Evolutionary conservation across 2,329 filamentous ascomycete species (phyloP).

Genomic region (Aspergillus transmontanensis): DNA sequence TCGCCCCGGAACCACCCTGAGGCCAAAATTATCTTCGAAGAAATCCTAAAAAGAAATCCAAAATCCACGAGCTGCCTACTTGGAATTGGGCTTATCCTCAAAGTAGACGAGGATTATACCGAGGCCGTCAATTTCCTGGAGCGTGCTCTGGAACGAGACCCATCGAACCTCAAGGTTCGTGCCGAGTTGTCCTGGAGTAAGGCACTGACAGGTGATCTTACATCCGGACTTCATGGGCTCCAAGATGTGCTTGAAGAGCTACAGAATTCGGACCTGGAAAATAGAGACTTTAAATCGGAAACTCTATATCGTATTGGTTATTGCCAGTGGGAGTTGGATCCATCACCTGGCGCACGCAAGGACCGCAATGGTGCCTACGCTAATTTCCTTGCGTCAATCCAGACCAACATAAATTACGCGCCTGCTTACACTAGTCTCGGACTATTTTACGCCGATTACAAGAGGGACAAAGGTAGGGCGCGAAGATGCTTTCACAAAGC

Average conservation of each 20-base stretch:
- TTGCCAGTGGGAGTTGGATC: constrained; percentile 82
- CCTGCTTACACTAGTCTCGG: constrained; percentile 90
- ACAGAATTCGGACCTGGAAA: constrained; percentile 60
- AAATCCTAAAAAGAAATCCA: constrained; percentile 73
- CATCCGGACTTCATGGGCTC: constrained; percentile 68
- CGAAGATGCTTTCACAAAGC: constrained; percentile 96
- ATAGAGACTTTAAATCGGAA: constrained; percentile 76
- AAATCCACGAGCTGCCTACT: constrained; percentile 80
- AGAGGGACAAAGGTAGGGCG: constrained; percentile 80
- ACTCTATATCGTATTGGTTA: constrained; percentile 84
- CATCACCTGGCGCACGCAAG: constrained; percentile 73
- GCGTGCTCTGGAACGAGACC: constrained; percentile 73
- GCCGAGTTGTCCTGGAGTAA: constrained; percentile 93
- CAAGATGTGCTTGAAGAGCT: constrained; percentile 69
- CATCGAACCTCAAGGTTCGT: constrained; percentile 73
- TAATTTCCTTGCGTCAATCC: constrained; percentile 79
- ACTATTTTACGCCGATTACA: constrained; percentile 88
- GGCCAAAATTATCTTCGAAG: constrained; percentile 82
- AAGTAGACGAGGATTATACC: constrained; percentile 87
- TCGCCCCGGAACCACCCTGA: constrained; percentile 87
- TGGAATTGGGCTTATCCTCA: constrained; percentile 85
- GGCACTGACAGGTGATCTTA: constrained; percentile 76
- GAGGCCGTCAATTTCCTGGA: constrained; percentile 79
- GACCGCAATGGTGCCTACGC: constrained; percentile 80
- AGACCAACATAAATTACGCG: constrained; percentile 83